Conservation (phyloP, 495 filamentous ascomycete species). For the Cryomyces minteri region DNA sequence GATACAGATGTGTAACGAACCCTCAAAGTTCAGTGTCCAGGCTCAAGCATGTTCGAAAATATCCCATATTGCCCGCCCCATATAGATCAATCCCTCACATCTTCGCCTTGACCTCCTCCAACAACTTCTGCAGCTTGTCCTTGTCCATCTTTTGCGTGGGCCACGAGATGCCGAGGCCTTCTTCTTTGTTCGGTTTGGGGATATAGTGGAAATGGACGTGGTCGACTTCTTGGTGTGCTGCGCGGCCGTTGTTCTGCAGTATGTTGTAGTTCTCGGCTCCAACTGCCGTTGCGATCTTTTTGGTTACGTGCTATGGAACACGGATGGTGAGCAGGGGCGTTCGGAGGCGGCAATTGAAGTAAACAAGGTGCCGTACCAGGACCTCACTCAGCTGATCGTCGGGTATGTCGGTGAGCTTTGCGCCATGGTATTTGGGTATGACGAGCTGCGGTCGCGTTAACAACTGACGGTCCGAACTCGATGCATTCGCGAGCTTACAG, state of each 20-base stretch:
- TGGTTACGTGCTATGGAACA: slow-evolving; percentile 53
- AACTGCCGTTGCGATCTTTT: slow-evolving; percentile 63
- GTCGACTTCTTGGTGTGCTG: slow-evolving; percentile 88
- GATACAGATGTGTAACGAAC: too few relatives aligned
- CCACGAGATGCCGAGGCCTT: slow-evolving; percentile 64
- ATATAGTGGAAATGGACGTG: slow-evolving; percentile 98
- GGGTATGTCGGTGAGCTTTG: slow-evolving; percentile 81
- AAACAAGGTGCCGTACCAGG: slow-evolving; percentile 33
- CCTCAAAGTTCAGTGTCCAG: too few relatives aligned
- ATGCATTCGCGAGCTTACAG: slow-evolving; percentile 5
- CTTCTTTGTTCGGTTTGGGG: slow-evolving; percentile 74
- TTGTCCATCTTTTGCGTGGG: slow-evolving; percentile 60
- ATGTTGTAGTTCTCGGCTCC: slow-evolving; percentile 77
- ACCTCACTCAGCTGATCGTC: slow-evolving; percentile 76
- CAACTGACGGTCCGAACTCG: background rate
- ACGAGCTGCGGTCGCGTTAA: slow-evolving; percentile 45
- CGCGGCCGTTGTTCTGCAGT: slow-evolving; percentile 85
- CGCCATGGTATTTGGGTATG: slow-evolving; percentile 91
- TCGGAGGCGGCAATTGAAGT: background rate
- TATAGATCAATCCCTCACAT: slow-evolving; percentile 34
- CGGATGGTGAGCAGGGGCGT: background rate
- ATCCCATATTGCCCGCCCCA: too few relatives aligned
- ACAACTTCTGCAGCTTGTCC: slow-evolving; percentile 62
- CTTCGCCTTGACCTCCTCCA: slow-evolving; percentile 72
- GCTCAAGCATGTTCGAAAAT: too few relatives aligned